These are phyloP conservation scores for Tricholoma flavovirens DNA, from an alignment of 768 basidiomycete genomes.

Conservation along the genomic window DNA sequence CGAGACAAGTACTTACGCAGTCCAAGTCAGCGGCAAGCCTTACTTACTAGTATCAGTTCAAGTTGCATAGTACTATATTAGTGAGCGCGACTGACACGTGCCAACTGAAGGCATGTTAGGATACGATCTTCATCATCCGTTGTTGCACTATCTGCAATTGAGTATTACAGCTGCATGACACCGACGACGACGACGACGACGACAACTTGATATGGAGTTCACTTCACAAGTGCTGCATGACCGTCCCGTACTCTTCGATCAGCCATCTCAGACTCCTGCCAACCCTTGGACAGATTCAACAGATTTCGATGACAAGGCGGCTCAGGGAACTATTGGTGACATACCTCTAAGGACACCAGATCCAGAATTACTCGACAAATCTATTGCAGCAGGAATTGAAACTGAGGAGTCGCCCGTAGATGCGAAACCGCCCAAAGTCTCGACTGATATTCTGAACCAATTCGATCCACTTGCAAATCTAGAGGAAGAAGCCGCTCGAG, in stretches of 20 bases:
- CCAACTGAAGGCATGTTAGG: too few species aligned
- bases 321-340: constrained; percentile 8
- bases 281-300: constrained; percentile 38
- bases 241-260: not conserved
- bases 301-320: constrained; percentile 11
- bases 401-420: constrained; percentile 11
- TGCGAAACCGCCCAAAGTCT: constrained; percentile 16
- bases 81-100: too few species aligned
- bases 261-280: constrained; percentile 12
- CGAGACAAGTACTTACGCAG: too few species aligned
- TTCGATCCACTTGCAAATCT: constrained; percentile 63
- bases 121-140: too few species aligned
- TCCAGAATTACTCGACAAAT: constrained; percentile 35
- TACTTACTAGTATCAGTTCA: too few species aligned
- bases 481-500: constrained; percentile 54
- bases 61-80: too few species aligned
- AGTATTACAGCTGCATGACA: too few species aligned
- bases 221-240: not conserved
- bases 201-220: not conserved
- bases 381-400: constrained; percentile 32
- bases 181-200: not conserved
- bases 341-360: constrained; percentile 36
- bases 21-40: too few species aligned
- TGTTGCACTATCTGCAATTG: too few species aligned
- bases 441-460: constrained; percentile 47